Evolutionary conservation across 169 alveolate species (phyloP), one percentile per base, ranked within the genome.

Genomic region (Miamiensis avidus): DNA sequence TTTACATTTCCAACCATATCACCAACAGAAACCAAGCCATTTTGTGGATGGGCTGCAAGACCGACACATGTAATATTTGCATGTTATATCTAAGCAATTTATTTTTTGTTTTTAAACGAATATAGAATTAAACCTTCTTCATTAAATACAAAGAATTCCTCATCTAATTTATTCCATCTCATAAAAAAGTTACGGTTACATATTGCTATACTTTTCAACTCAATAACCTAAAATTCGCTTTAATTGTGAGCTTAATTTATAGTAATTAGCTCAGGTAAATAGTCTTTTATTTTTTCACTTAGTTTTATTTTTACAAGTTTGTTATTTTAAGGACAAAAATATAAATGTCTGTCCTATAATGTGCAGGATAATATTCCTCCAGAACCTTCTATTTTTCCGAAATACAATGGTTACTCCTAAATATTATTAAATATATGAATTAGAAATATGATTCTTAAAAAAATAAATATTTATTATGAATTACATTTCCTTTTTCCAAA

Each of bases 41-140:
- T 75, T 29, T 74, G 33, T 28, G 34, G 34, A 34, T 83, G 73
- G 1, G 85, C 75, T 26, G 88, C 83, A 1, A 85, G 65, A 0
- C 91, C 94, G 75, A 88, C 76, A 72, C 94, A 87, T 29, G 94
- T 87, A n/a, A 90, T 79, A 29, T 64, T 79, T 29, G 65, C 65
- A 49, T 72, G 74, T 11, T 30, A 77, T 33, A 30, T 77, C 0
- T 64, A 25, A 34, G 31, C 33, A 31, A 29, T 33, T 1, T 31
- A 29, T 33, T 77, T 31, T 33, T n/a, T n/a, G 20, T n/a, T 79
- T 27, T 79, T n/a, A 28, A 65, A 64, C 15, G 27, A 29, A 34
- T 79, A 79, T 65, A 29, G 16, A 65, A 79, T 25, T 49, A 79
- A 49, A 1, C 77, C 76, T 28, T 72, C 76, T 28, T 49, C 74